Percentiles rank a stretch among this genome's conserved stretches.
These are phyloP conservation scores for Penicillium angulare DNA, from an alignment of 495 filamentous ascomycete species.

Conservation along the genomic window DNA sequence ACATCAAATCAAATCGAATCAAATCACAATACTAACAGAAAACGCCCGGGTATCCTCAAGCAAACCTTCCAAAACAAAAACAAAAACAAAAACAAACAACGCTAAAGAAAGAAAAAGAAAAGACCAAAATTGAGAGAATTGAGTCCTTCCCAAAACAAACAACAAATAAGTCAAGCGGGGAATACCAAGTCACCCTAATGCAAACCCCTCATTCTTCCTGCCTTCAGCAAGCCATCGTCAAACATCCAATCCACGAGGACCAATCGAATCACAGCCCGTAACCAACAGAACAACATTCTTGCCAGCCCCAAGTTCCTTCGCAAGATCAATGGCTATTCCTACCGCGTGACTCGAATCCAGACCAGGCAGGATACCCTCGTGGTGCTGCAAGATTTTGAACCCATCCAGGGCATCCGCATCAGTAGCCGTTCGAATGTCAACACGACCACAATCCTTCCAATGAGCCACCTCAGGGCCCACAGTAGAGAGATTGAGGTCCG, in stretches of 20 bases:
- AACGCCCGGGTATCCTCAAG: too few relatives aligned
- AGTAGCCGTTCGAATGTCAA: conserved; percentile 30
- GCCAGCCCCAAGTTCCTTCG: conserved; percentile 28
- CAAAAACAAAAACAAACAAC: too few relatives aligned
- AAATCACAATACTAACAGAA: too few relatives aligned
- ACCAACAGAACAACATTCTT: conserved; percentile 37
- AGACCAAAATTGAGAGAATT: too few relatives aligned
- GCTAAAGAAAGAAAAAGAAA: too few relatives aligned
- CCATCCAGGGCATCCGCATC: conserved; percentile 35
- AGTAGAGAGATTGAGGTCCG: conserved; percentile 33
- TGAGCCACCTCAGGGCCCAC: conserved; percentile 35
- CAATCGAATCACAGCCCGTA: conserved; percentile 27
- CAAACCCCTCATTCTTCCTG: not conserved
- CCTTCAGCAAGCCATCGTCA: conserved; percentile 3
- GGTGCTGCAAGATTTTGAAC: conserved; percentile 26
- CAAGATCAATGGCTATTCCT: conserved; percentile 20
- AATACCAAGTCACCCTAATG: too few relatives aligned
- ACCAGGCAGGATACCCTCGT: conserved; percentile 30
- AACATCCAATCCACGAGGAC: conserved; percentile 9
- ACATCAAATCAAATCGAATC: too few relatives aligned
- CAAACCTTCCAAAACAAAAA: too few relatives aligned
- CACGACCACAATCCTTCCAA: conserved; percentile 31
- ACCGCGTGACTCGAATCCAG: conserved; percentile 37
- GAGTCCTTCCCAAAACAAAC: too few relatives aligned
- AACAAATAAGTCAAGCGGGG: too few relatives aligned